Evolutionary conservation across 148 eudicot genomes (phyloP).

Genomic region (Agrostemma githago): DNA sequence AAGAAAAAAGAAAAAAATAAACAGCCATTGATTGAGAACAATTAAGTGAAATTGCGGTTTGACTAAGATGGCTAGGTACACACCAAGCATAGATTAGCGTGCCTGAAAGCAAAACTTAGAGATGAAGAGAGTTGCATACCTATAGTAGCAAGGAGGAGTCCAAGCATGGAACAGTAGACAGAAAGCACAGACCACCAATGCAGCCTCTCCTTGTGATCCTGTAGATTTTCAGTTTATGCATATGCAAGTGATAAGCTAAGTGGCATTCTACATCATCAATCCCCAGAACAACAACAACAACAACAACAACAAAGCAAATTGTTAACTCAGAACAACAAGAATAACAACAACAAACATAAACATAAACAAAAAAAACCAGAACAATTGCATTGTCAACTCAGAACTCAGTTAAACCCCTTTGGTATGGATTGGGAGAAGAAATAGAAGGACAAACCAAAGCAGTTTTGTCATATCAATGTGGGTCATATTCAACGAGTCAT

Average conservation of each 20-base stretch:
- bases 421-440: no score
- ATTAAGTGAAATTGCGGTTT: neutral
- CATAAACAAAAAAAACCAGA: no score
- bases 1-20: no score
- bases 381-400: neutral
- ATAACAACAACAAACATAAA: no score
- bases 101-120: neutral
- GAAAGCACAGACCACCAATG: slow-evolving; percentile 55
- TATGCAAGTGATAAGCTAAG: neutral
- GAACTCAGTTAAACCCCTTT: neutral
- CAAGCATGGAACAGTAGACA: slow-evolving; percentile 39
- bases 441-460: no score
- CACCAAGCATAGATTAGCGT: neutral
- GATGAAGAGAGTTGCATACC: slow-evolving; percentile 36
- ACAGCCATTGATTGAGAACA: neutral
- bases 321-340: neutral
- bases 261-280: neutral
- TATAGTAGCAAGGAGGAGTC: slow-evolving; percentile 39
- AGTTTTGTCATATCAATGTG: no score
- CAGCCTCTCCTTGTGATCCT: slow-evolving; percentile 70
- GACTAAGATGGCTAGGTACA: neutral
- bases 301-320: neutral
- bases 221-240: slow-evolving; percentile 18
- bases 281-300: neutral
- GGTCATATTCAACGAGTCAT: no score